Percentiles rank a stretch among this genome's conserved stretches.
These are phyloP conservation scores for Termitomyces sp. DNA, from an alignment of 768 basidiomycete genomes.

Conservation along the genomic window DNA sequence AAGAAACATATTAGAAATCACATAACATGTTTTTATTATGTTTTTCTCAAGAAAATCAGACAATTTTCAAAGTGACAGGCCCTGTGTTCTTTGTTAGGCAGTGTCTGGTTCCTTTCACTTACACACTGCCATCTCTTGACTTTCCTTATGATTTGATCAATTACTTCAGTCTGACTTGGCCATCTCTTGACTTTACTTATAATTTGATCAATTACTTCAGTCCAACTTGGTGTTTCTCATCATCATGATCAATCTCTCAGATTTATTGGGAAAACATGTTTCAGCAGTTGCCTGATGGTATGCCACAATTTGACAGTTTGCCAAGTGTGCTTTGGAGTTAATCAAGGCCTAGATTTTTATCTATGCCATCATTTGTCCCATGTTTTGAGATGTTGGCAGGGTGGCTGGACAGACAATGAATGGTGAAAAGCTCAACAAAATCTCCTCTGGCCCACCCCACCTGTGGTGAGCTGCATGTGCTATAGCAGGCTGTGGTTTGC, in stretches of 20 bases:
- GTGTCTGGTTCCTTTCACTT: background rate
- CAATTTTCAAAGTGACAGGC: too few species aligned
- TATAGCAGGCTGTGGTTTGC: background rate
- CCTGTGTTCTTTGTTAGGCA: background rate
- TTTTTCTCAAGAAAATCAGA: too few species aligned
- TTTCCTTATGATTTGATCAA: background rate
- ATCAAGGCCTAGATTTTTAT: background rate
- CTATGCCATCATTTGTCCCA: background rate
- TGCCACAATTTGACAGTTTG: background rate
- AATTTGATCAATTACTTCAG: background rate
- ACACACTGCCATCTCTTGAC: background rate
- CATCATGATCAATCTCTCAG: background rate
- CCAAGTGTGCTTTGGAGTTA: background rate
- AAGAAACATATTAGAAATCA: too few species aligned
- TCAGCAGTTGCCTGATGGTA: background rate
- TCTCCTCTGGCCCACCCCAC: background rate
- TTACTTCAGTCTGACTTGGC: background rate
- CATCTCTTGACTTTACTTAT: too few species aligned
- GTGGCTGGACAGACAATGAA: background rate
- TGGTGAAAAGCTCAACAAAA: background rate
- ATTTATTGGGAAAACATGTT: background rate
- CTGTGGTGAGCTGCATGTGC: background rate
- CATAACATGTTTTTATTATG: too few species aligned
- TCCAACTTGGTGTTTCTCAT: background rate
- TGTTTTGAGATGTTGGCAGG: background rate